Evolutionary conservation across 495 filamentous ascomycete genomes (phyloP).

Genomic region (Lentithecium fluviatile): DNA sequence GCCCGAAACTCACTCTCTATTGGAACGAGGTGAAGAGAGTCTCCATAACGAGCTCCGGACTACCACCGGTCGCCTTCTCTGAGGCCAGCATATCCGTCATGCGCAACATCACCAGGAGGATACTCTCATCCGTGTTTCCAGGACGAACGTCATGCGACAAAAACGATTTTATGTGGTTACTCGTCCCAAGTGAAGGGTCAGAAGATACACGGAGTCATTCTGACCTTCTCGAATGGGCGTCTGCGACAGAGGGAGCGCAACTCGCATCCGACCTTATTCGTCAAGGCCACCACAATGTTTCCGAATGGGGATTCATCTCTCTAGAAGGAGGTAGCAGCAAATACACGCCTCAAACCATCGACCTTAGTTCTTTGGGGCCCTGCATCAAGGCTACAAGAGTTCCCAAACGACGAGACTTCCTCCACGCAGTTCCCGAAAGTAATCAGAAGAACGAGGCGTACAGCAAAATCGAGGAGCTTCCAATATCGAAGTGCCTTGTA

Average conservation of each 20-base stretch:
- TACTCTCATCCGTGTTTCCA: slow-evolving; percentile 43
- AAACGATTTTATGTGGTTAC: slow-evolving; percentile 43
- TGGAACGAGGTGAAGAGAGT: slow-evolving; percentile 47
- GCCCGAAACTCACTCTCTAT: slow-evolving; percentile 44
- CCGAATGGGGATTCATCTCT: slow-evolving; percentile 18
- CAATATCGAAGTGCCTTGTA: slow-evolving; percentile 43
- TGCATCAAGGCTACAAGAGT: slow-evolving; percentile 42
- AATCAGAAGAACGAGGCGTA: slow-evolving; percentile 33
- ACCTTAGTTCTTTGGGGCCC: not conserved
- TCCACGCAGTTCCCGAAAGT: slow-evolving; percentile 46
- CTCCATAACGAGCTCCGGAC: slow-evolving; percentile 5
- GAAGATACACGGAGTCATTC: not conserved
- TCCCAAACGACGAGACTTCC: slow-evolving; percentile 60
- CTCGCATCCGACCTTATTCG: slow-evolving; percentile 11
- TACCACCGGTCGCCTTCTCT: not conserved
- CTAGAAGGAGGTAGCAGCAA: not conserved
- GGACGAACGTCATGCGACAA: slow-evolving; percentile 32
- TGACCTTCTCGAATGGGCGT: slow-evolving; percentile 6
- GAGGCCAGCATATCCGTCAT: slow-evolving; percentile 16
- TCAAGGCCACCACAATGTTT: not conserved
- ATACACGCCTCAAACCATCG: slow-evolving; percentile 20
- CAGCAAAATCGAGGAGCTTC: slow-evolving; percentile 29
- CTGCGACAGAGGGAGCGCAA: not conserved
- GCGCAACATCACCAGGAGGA: slow-evolving; percentile 34
- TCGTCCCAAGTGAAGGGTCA: slow-evolving; percentile 25